phyloP scores from a whole-genome alignment of 2,329 filamentous ascomycete species.

The Fusarium algeriense region DNA sequence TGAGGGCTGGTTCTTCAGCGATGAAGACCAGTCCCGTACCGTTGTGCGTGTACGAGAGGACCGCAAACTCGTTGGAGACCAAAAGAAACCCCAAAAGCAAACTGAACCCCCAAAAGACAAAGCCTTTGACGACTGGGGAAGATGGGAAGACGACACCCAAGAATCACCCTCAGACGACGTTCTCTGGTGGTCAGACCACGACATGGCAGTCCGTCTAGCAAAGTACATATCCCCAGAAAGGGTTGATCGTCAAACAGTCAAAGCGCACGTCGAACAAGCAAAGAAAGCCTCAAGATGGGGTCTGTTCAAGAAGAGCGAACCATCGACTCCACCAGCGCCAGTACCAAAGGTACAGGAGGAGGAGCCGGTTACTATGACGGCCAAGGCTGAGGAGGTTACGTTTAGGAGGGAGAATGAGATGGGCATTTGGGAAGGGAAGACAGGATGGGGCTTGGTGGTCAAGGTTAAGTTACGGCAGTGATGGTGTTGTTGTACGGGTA shows the following conservation, averaged over 20 bases:
- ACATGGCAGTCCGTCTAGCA: conserved; percentile 60
- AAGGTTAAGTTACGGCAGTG: conserved; percentile 49
- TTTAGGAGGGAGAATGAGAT: conserved; percentile 65
- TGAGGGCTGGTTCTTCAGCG: conserved; percentile 52
- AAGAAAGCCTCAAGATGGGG: conserved; percentile 53
- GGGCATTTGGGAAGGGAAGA: conserved; percentile 64
- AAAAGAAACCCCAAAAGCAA: conserved; percentile 7
- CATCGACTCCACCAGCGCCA: conserved; percentile 21
- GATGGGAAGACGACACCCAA: conserved; percentile 51
- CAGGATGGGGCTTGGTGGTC: conserved; percentile 64
- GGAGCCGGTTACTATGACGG: conserved; percentile 55
- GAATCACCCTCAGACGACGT: conserved; percentile 2
- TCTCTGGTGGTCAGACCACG: conserved; percentile 63
- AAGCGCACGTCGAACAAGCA: conserved; percentile 48
- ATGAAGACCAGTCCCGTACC: conserved; percentile 48
- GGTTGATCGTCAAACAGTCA: conserved; percentile 48
- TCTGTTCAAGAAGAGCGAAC: conserved; percentile 47
- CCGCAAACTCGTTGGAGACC: conserved; percentile 24
- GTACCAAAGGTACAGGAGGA: conserved; percentile 15
- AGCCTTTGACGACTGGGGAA: conserved; percentile 62
- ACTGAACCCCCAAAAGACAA: conserved; percentile 5
- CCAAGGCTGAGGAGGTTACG: conserved; percentile 61
- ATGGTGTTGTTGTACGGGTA: not conserved
- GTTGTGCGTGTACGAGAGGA: conserved; percentile 50
- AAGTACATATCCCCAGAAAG: conserved; percentile 56